Evolutionary conservation across 306 rosid genomes (phyloP).

Genomic region (Inga leiocalycina): DNA sequence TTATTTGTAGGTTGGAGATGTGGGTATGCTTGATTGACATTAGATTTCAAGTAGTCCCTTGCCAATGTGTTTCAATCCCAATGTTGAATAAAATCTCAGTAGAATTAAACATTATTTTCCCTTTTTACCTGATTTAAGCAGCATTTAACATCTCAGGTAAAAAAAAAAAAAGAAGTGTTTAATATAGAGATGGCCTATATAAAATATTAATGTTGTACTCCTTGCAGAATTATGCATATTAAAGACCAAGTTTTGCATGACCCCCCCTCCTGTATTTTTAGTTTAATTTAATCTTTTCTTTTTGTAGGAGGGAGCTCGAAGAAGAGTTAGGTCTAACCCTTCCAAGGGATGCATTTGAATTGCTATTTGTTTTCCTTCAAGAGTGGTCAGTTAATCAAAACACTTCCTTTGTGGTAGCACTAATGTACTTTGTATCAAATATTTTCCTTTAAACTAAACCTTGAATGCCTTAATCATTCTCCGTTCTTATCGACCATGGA

Average conservation of each 20-base stretch:
- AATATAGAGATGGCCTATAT: conserved; percentile 7
- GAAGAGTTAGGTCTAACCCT: conserved; percentile 93
- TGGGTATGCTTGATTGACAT: not conserved
- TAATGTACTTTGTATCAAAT: not conserved
- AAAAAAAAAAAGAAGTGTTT: not conserved
- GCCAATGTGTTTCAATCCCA: not conserved
- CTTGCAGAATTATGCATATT: not conserved
- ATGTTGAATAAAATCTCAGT: not conserved
- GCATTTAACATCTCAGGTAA: not conserved
- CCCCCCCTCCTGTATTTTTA: not conserved
- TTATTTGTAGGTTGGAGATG: not conserved
- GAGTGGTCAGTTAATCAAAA: conserved; percentile 65
- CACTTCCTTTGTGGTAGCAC: not conserved
- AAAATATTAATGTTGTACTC: not conserved
- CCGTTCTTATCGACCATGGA: not conserved
- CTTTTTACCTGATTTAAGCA: not conserved
- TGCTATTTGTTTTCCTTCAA: conserved; percentile 69
- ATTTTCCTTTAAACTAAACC: not conserved
- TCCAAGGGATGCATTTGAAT: conserved; percentile 89
- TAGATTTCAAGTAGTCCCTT: not conserved
- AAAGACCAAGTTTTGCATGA: conserved; percentile 18
- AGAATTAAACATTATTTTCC: not conserved
- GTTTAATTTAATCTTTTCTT: not conserved
- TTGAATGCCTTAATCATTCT: not conserved
- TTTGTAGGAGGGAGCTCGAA: conserved; percentile 88